phyloP scores from a whole-genome alignment of 495 filamentous ascomycete species.

The Aspergillus diversus region DNA sequence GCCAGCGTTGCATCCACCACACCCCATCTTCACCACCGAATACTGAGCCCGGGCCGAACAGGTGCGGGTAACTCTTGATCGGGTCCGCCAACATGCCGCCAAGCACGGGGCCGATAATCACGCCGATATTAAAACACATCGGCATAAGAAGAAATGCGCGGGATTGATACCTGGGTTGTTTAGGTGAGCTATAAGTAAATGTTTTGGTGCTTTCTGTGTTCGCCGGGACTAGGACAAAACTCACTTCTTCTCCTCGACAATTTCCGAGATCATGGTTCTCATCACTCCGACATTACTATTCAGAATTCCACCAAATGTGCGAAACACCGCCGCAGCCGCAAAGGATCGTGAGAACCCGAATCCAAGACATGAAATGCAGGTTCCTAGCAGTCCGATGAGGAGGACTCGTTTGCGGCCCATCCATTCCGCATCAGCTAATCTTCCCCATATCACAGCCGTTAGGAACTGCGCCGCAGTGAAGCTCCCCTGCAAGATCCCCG shows the following conservation, averaged over 20 bases:
- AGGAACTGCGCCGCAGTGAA: slow-evolving; percentile 80
- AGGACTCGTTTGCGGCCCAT: slow-evolving; percentile 79
- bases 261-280: slow-evolving; percentile 82
- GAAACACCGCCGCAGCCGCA: slow-evolving; percentile 66
- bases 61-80: slow-evolving; percentile 58
- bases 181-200: slow-evolving; percentile 11
- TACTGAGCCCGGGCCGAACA: slow-evolving; percentile 65
- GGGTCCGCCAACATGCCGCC: slow-evolving; percentile 78
- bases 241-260: slow-evolving; percentile 67
- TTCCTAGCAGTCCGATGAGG: slow-evolving; percentile 73
- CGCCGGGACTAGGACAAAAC: slow-evolving; percentile 6
- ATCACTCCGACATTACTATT: slow-evolving; percentile 86
- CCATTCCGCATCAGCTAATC: slow-evolving; percentile 68
- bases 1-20: slow-evolving; percentile 63
- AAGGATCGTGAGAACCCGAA: slow-evolving; percentile 80
- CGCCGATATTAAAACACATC: slow-evolving; percentile 76
- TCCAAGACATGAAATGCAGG: slow-evolving; percentile 70
- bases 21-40: slow-evolving; percentile 56
- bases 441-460: slow-evolving; percentile 80
- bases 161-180: slow-evolving; percentile 58
- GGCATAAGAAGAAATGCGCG: slow-evolving; percentile 81
- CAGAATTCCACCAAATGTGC: slow-evolving; percentile 71
- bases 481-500: slow-evolving; percentile 72
- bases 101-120: slow-evolving; percentile 66
- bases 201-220: background rate